Evolutionary conservation across 2,329 filamentous ascomycete genomes (phyloP).

Genomic region (Paecilomyces niveus): DNA sequence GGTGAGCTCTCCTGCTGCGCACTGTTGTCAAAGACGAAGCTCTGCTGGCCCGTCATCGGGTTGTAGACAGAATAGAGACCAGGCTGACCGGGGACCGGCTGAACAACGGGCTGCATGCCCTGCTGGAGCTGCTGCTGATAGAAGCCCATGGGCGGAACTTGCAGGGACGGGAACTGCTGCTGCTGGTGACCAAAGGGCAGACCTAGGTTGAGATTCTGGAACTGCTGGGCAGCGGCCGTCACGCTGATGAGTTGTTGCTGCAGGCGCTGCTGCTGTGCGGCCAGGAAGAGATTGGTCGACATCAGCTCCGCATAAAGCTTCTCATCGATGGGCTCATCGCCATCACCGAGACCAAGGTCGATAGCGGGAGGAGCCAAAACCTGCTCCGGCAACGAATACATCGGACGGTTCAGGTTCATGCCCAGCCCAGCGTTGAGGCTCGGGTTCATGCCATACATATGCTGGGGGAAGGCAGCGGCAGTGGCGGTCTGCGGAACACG

Average conservation of each 20-base stretch:
- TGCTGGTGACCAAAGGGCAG: slow-evolving; percentile 32
- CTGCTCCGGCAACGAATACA: slow-evolving; percentile 73
- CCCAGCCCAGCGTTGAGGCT: slow-evolving; percentile 13
- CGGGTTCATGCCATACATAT: slow-evolving; percentile 29
- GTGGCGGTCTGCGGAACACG: slow-evolving; percentile 55
- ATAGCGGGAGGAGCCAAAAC: slow-evolving; percentile 64
- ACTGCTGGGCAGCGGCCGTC: slow-evolving; percentile 75
- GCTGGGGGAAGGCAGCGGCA: slow-evolving; percentile 45
- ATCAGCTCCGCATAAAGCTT: slow-evolving; percentile 81
- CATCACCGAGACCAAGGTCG: slow-evolving; percentile 51
- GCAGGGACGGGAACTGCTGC: slow-evolving; percentile 45
- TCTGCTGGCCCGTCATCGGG: slow-evolving; percentile 75
- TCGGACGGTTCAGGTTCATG: slow-evolving; percentile 45
- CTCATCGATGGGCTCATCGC: slow-evolving; percentile 72
- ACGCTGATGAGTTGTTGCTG: slow-evolving; percentile 87
- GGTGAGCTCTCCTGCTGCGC: slow-evolving; percentile 40
- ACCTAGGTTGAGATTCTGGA: slow-evolving; percentile 68
- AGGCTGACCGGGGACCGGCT: slow-evolving; percentile 60
- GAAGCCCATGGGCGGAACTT: slow-evolving; percentile 48
- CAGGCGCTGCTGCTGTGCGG: slow-evolving; percentile 88
- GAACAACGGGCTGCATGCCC: slow-evolving; percentile 57
- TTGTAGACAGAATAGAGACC: slow-evolving; percentile 80
- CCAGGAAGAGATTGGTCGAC: slow-evolving; percentile 84
- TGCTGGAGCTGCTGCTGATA: slow-evolving; percentile 63
- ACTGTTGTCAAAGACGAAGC: slow-evolving; percentile 67